Evolutionary conservation across 176 grass and related monocot species (phyloP), one percentile per base, ranked within the genome.

Genomic region (Microstegium vimineum): DNA sequence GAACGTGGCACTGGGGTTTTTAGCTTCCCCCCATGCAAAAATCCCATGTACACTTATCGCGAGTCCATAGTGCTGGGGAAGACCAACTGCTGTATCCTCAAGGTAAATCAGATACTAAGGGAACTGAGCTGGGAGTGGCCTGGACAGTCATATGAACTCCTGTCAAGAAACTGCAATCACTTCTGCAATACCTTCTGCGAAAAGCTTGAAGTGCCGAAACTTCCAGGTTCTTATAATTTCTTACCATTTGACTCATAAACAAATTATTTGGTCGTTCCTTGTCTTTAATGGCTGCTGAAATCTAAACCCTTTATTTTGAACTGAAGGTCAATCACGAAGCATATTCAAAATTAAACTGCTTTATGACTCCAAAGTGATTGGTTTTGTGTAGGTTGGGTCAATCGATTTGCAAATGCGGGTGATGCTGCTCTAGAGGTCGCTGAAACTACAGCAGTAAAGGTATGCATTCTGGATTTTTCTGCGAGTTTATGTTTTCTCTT

Each of bases 141-240:
- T 74, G 84, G 91, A 40, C 18, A 26, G 22, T 93, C 87, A 8
- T 93, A 93, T 67, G 91, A 90, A 70, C 71, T 90, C 56, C 77
- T 92, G 34, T 90, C 77, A 0, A 92, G 84, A 84, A 93, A 93
- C 59, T 93, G 87, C 84, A 93, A 93, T 31, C 91, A 90, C 63
- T 93, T 93, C 49, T 90, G 91, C 59, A 80, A 93, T 56, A 74
- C 62, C 36, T 82, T 93, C 34, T 93, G 91, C 1, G 87, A 93
- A 63, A 81, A 75, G 67, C 59, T 93, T 78, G 81, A 77, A 64
- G 84, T 87, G 16, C 72, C 81, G 17, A 78, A 90, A 70, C 87
- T 93, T 82, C 87, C 87, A 82, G 87, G 87, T 92, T 47, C 43
- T 73, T 78, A 28, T 10, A n/a, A 23, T 64, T 73, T 40, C 67